phyloP scores from a whole-genome alignment of 805 yeast species.

The Hanseniaspora meyeri region DNA sequence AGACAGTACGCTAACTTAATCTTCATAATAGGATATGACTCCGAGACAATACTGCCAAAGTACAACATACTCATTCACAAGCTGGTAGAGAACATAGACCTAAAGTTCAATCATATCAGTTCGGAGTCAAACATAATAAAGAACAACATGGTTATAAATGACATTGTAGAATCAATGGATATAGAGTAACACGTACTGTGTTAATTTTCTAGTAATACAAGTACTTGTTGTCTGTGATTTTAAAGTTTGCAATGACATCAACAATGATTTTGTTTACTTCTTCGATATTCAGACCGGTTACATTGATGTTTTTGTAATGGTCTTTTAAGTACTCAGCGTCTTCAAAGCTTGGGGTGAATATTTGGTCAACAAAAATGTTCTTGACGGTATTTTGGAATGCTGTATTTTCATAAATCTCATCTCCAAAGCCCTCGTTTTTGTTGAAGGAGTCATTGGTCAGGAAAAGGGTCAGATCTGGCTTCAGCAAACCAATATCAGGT shows the following conservation, averaged over 20 bases:
- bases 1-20: not conserved
- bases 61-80: not conserved
- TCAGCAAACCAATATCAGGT: constrained; percentile 76
- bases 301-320: constrained; percentile 41
- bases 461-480: constrained; percentile 75
- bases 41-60: not conserved
- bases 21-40: constrained; percentile 3
- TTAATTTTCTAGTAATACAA: not conserved
- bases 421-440: constrained; percentile 74
- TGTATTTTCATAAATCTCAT: constrained; percentile 74
- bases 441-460: constrained; percentile 39
- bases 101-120: not conserved
- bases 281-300: constrained; percentile 45
- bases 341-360: constrained; percentile 29
- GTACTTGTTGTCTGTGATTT: not conserved
- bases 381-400: constrained; percentile 68
- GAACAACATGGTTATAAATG: not conserved
- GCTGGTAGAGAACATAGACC: constrained; percentile 2
- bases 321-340: constrained; percentile 16
- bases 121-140: constrained; percentile 1
- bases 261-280: constrained; percentile 41
- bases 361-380: constrained; percentile 36
- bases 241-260: constrained; percentile 21
- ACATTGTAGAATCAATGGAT: not conserved
- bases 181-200: not conserved